Evolutionary conservation across 352 stramenopile species (phyloP), one percentile per base, ranked within the genome.

Genomic region (Globisporangium solare): DNA sequence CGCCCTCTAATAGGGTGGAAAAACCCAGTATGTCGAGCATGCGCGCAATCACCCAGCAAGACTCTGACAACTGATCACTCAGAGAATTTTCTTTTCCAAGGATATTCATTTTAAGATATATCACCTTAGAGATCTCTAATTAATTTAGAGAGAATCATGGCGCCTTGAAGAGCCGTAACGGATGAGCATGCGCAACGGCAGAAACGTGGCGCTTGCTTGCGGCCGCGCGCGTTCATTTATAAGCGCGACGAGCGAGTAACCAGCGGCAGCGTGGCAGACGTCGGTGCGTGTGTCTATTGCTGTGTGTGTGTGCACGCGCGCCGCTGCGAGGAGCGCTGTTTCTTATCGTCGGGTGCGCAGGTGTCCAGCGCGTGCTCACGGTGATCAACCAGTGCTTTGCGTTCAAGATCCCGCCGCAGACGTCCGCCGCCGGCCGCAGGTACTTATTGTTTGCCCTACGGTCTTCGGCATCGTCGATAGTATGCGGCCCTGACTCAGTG

Each of bases 331-430:
- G 7, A 40, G 39, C 10, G 10, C 18, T 5, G n/a, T 18, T 6
- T 43, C 39, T n/a, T 43, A 7, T 6, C 18, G 39, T 18, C 17
- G 20, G n/a, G 17, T 27, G 24, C 21, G 12, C 49, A 81, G 71
- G 72, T 65, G 67, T 88, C 43, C 63, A 79, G 63, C 75, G 78
- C 42, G 71, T 85, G 53, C 58, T 89, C 22, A 72, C 71, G 18
- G 75, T 77, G 39, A 86, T 89, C 66, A 87, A 87, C 63, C 72
- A 84, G 54, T 74, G 73, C 27, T 89, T 89, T 66, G 76, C 76
- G 17, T 89, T 89, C 58, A 73, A 81, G 58, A 87, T 89, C 37
- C 79, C 79, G 10, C 76, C 74, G 13, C 76, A 89, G 61, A 67
- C 73, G 14, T 87, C 79, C 6, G 70, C 76, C 17, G 67, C 76